phyloP scores from a whole-genome alignment of 352 stramenopile genomes.

The Globisporangium canariense region DNA sequence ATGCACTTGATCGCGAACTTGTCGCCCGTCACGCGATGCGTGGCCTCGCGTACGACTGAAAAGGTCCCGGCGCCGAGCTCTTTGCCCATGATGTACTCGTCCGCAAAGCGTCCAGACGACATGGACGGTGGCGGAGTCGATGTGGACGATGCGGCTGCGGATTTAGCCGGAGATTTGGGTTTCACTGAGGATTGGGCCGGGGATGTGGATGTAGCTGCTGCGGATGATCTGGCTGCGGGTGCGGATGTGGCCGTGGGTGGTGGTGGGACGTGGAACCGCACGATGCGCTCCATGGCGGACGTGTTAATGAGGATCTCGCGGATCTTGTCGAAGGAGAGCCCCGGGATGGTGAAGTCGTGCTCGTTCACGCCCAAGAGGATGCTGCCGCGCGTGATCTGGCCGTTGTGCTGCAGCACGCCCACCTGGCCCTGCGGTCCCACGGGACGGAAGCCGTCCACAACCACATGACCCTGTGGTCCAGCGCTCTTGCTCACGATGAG shows the following conservation, averaged over 20 bases:
- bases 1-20: slow-evolving; percentile 67
- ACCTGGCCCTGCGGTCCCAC: slow-evolving; percentile 33
- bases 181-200: too few species aligned
- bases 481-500: slow-evolving; percentile 72
- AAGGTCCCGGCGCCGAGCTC: slow-evolving; percentile 60
- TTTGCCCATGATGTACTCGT: slow-evolving; percentile 60
- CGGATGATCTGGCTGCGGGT: slow-evolving; percentile 3
- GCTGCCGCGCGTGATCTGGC: slow-evolving; percentile 33
- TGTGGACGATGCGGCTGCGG: background rate
- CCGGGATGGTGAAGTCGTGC: slow-evolving; percentile 51
- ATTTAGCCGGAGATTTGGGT: background rate
- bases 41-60: slow-evolving; percentile 53
- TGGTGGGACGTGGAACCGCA: slow-evolving; percentile 64
- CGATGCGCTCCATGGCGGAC: slow-evolving; percentile 44
- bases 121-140: background rate
- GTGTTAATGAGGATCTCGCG: slow-evolving; percentile 70
- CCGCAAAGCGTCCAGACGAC: slow-evolving; percentile 36
- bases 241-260: slow-evolving; percentile 15
- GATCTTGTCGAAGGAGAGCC: slow-evolving; percentile 62
- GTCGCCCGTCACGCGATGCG: slow-evolving; percentile 37
- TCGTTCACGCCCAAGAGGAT: slow-evolving; percentile 70
- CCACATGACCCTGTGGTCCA: slow-evolving; percentile 33
- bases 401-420: slow-evolving; percentile 43
- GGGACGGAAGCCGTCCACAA: slow-evolving; percentile 78
- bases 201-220: background rate